Base-by-base conservation (phyloP, 2,329 filamentous ascomycete species). In the Aspergillus sp. region DNA sequence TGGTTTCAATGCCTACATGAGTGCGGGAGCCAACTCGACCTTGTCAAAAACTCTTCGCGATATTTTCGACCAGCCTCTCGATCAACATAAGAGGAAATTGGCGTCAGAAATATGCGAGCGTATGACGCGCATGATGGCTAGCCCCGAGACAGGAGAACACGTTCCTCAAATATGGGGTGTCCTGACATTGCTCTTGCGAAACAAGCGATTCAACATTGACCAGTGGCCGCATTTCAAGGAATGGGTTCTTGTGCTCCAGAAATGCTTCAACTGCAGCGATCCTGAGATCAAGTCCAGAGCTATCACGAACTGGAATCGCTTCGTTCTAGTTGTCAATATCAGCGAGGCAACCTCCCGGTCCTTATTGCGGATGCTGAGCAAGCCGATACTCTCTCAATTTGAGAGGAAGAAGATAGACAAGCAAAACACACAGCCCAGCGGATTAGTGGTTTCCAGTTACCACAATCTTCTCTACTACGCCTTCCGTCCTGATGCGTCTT, bases 91-190 rank as follows among this genome's bases (percentile, higher is more conserved):
- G 52, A 82, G 83, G 57, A 88, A 82, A 19, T 91, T 93, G 69
- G 87, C 89, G 43, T 85, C 89, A 9, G 89, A 88, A 69, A 88
- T 94, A 67, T 85, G 86, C 46, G 81, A 85, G 22, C 85, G 87
- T 34, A 81, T 98, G 57, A 85, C 84, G 59, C 81, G 83, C 11
- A 91, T 95, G 88, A 82, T 89, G 66, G 71, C 79, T 5, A 78
- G 80, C 28, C 85, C 87, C 65, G 84, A 87, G 13, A 84, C 86
- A 23, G 86, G 85, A 9, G 76, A 83, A 0, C 82, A 87, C 45
- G 93, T 96, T 0, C 93, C 95, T 6, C 91, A 93, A 66, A 91
- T 98, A 23, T 98, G 94, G 94, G 90, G 91, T 61, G 86, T 92
- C 41, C 82, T 96, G 2, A 87, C 94, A 7, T 83, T 97, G 2